Evolutionary conservation across 164 flowering plant species (phyloP).

Genomic region (Echeveria elegans): DNA sequence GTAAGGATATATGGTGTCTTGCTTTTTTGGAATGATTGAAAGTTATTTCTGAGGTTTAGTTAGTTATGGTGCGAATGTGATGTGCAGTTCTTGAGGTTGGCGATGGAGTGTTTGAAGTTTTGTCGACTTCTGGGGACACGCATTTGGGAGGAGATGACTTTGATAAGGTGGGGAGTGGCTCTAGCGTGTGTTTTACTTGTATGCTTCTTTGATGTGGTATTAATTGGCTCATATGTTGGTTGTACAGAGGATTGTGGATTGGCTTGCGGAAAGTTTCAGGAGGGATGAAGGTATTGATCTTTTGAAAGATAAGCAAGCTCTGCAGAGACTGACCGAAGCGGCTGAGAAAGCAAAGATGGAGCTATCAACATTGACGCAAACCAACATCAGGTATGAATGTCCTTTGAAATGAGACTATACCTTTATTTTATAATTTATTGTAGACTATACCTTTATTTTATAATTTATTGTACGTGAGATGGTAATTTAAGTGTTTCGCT

Average conservation of each 20-base stretch:
- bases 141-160: conserved; percentile 66
- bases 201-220: background rate
- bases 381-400: conserved; percentile 24
- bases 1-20: background rate
- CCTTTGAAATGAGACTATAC: no score
- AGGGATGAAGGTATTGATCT: conserved; percentile 36
- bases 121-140: conserved; percentile 61
- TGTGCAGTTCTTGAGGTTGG: conserved; percentile 65
- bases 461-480: no score
- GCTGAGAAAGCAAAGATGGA: conserved; percentile 38
- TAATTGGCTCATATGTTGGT: background rate
- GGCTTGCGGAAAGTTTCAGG: conserved; percentile 26
- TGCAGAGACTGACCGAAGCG: conserved; percentile 32
- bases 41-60: conserved; percentile 58
- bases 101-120: conserved; percentile 66
- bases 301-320: conserved; percentile 33
- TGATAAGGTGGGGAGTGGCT: conserved; percentile 21
- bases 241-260: conserved; percentile 33
- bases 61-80: conserved; percentile 64
- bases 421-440: no score
- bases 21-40: background rate
- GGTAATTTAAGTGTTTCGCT: background rate
- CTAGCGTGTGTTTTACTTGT: background rate
- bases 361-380: conserved; percentile 29
- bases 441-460: background rate